Percentiles rank a stretch among this genome's conserved stretches.
Conservation (phyloP, 2,329 filamentous ascomycete species). For the Thermomyces lanuginosus region DNA sequence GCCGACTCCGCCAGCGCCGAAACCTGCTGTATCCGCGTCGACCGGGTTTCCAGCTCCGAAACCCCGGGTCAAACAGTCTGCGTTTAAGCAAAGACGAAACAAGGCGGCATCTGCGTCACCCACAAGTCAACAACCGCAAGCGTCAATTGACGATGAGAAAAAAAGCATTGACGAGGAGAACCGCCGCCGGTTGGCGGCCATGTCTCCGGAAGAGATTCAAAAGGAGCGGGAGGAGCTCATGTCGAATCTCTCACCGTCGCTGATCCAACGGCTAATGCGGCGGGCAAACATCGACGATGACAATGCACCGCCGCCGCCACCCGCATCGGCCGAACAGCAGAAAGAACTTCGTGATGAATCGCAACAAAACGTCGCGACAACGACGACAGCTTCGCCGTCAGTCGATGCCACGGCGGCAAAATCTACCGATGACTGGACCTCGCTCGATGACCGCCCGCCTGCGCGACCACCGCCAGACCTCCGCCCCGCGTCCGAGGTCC, state of each 20-base stretch:
- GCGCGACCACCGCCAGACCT: constrained; percentile 21
- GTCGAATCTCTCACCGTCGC: constrained; percentile 52
- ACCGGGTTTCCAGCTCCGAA: constrained; percentile 83
- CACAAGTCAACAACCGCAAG: neutral
- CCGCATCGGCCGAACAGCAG: constrained; percentile 1
- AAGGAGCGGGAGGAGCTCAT: constrained; percentile 68
- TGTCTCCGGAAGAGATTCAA: constrained; percentile 71
- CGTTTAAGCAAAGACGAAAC: constrained; percentile 55
- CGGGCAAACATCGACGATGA: constrained; percentile 58
- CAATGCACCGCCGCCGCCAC: neutral
- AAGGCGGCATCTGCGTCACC: neutral
- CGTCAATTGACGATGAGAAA: constrained; percentile 39
- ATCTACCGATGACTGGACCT: constrained; percentile 6
- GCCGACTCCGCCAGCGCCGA: constrained; percentile 32
- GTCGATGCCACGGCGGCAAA: constrained; percentile 4
- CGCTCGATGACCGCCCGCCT: constrained; percentile 23
- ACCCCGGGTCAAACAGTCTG: constrained; percentile 54
- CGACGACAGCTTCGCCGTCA: constrained; percentile 16
- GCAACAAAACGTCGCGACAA: neutral
- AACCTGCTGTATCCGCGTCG: constrained; percentile 39
- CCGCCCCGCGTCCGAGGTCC: constrained; percentile 23
- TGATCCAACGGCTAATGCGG: constrained; percentile 61
- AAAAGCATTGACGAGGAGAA: constrained; percentile 72
- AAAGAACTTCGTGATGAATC: neutral
- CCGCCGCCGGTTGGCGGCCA: constrained; percentile 50